These are phyloP conservation scores for Starmerella asiatica DNA, from an alignment of 805 yeast species.

Conservation along the genomic window DNA sequence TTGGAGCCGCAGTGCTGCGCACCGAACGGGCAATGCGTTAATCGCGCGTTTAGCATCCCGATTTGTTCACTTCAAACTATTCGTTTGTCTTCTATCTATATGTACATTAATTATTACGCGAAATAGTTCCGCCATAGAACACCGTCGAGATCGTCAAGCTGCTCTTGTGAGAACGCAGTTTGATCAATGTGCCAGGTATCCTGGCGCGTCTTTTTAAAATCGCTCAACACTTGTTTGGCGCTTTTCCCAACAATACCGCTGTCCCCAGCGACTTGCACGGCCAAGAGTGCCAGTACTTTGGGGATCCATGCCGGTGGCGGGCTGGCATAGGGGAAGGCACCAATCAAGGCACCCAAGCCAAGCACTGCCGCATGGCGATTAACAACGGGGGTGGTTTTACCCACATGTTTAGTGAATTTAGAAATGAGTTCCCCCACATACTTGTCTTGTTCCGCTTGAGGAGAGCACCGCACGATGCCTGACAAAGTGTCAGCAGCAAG, in stretches of 20 bases:
- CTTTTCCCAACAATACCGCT: conserved; percentile 71
- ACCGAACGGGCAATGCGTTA: too few species aligned
- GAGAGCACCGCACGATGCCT: conserved; percentile 58
- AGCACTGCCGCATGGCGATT: conserved; percentile 71
- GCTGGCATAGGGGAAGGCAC: conserved; percentile 78
- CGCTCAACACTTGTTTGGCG: conserved; percentile 67
- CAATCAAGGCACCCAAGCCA: conserved; percentile 76
- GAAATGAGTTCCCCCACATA: conserved; percentile 28
- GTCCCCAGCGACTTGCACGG: conserved; percentile 55
- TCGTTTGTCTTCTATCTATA: too few species aligned
- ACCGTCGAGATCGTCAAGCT: conserved; percentile 84
- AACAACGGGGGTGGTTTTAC: conserved; percentile 17
- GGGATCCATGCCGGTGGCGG: conserved; percentile 94
- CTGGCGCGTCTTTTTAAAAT: conserved; percentile 79
- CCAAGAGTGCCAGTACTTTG: conserved; percentile 48
- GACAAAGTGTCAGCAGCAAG: conserved; percentile 62
- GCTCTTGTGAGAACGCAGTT: conserved; percentile 56
- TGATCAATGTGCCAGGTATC: conserved; percentile 94
- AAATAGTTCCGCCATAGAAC: conserved; percentile 87
- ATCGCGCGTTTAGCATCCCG: too few species aligned
- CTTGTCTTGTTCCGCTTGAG: conserved; percentile 31
- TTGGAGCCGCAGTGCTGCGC: too few species aligned
- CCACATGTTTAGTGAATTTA: conserved; percentile 33
- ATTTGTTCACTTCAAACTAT: too few species aligned
- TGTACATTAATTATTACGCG: conserved; percentile 41